Conservation (phyloP, 805 yeast genomes). For the Candida schatavii region DNA sequence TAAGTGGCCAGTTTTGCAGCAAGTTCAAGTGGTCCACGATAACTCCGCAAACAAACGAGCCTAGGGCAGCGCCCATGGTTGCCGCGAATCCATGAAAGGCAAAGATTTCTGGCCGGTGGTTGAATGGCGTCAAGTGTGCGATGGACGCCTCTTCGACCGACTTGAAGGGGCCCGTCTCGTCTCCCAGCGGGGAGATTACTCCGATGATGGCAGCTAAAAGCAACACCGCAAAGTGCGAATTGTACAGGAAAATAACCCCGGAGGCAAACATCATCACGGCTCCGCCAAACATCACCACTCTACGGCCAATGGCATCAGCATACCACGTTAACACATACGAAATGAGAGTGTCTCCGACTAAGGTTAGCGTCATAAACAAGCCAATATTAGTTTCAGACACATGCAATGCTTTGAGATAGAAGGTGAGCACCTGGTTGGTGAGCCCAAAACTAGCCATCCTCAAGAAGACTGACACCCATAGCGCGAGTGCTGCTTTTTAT, state of each 20-base stretch:
- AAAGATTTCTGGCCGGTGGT: conserved; percentile 66
- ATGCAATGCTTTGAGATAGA: conserved; percentile 55
- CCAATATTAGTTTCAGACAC: conserved; percentile 64
- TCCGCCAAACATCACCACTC: conserved; percentile 62
- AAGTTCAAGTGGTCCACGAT: conserved; percentile 46
- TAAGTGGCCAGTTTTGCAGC: conserved; percentile 27
- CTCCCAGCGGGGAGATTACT: conserved; percentile 86
- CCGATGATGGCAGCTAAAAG: conserved; percentile 75
- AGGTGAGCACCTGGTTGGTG: conserved; percentile 73
- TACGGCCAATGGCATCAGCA: conserved; percentile 69
- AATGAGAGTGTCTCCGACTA: conserved; percentile 73
- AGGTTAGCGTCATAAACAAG: conserved; percentile 74
- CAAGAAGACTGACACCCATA: conserved; percentile 67
- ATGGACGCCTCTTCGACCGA: conserved; percentile 80
- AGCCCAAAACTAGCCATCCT: conserved; percentile 74
- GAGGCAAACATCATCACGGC: conserved; percentile 64
- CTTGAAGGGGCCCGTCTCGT: conserved; percentile 88
- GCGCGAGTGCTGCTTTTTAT: no score
- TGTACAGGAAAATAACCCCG: conserved; percentile 62
- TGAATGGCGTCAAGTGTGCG: conserved; percentile 70
- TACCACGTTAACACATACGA: conserved; percentile 74
- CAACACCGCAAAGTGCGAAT: conserved; percentile 51
- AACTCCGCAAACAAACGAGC: conserved; percentile 63
- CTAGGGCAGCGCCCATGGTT: conserved; percentile 71
- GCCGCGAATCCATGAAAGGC: conserved; percentile 72